Percentiles rank a stretch among this genome's conserved stretches.
Evolutionary conservation across 257 asterid genomes (phyloP).

Genomic region (Gentiana straminea): DNA sequence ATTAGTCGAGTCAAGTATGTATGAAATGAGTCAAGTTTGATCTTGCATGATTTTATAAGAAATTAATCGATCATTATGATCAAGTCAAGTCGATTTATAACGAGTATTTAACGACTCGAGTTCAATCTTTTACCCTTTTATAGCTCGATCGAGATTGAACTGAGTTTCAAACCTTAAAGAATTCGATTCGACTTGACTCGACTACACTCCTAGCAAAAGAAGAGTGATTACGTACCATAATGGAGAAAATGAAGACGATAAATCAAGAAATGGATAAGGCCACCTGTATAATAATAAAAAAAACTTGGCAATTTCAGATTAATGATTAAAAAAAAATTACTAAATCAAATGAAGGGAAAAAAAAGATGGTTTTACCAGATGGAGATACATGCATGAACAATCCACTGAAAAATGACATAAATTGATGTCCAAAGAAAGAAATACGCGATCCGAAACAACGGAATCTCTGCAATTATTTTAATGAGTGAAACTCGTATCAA

Average conservation of each 20-base stretch:
- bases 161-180: no score
- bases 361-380: slow-evolving; percentile 40
- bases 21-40: no score
- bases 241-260: slow-evolving; percentile 80
- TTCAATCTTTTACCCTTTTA: no score
- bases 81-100: no score
- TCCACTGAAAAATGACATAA: slow-evolving; percentile 74
- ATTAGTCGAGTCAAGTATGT: no score
- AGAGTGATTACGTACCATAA: slow-evolving; percentile 46
- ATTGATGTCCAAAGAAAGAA: slow-evolving; percentile 66
- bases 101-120: no score
- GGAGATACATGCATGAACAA: slow-evolving; percentile 59
- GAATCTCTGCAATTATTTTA: slow-evolving; percentile 52
- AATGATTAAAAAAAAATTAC: background rate
- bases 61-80: no score
- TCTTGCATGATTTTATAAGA: no score
- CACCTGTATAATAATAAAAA: slow-evolving; percentile 46
- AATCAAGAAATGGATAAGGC: slow-evolving; percentile 94
- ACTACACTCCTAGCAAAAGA: no score
- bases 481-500: no score
- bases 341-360: background rate
- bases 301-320: background rate
- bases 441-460: slow-evolving; percentile 89
- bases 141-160: no score
- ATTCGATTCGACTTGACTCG: no score